Evolutionary conservation across 208 protist species (phyloP).

Genomic region (Trichomonas vaginalis): DNA sequence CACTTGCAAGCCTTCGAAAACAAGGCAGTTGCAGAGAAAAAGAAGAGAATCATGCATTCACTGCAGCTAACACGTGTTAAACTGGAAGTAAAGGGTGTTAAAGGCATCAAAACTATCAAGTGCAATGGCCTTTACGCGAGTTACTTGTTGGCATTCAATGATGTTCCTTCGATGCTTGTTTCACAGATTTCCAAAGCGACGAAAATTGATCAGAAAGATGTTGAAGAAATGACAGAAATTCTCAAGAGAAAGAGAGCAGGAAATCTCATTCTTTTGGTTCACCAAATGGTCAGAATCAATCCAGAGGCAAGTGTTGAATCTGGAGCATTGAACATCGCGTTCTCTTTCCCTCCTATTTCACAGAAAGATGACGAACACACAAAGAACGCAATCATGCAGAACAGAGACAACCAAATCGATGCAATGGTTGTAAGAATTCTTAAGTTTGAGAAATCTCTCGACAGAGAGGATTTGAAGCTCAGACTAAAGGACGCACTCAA

Average conservation of each 20-base stretch:
- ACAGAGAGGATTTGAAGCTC: not conserved
- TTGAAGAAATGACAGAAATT: not conserved
- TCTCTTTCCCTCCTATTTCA: not conserved
- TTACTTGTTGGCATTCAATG: not conserved
- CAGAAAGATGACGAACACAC: not conserved
- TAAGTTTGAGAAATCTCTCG: not conserved
- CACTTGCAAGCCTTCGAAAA: not conserved
- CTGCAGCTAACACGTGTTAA: not conserved
- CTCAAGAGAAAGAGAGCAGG: not conserved
- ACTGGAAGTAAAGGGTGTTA: not conserved
- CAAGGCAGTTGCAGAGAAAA: not conserved
- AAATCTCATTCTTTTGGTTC: not conserved
- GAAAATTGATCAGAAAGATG: not conserved
- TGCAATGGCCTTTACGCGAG: not conserved
- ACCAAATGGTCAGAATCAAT: not conserved
- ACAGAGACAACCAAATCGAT: not conserved
- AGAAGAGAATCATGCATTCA: not conserved
- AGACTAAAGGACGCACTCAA: not conserved
- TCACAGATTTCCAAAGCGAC: not conserved
- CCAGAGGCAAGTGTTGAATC: not conserved
- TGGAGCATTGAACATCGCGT: not conserved
- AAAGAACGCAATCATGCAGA: not conserved
- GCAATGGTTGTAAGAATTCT: not conserved
- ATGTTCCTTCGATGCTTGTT: not conserved
- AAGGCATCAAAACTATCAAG: not conserved